Evolutionary conservation across 2,329 filamentous ascomycete species (phyloP).

Genomic region (Epichloe glyceriae): DNA sequence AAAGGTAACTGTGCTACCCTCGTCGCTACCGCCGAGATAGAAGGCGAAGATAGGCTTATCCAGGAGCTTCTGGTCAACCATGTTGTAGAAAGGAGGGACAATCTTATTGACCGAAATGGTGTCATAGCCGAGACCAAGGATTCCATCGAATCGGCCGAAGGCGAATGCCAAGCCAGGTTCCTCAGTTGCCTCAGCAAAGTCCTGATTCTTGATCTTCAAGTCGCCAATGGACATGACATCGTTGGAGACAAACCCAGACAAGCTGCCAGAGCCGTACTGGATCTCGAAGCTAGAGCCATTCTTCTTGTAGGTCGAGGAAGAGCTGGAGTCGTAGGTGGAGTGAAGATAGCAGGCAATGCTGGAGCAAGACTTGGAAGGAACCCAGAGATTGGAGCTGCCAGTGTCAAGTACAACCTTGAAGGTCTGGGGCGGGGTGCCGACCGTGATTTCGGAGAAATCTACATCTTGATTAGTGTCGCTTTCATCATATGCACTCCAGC

Average conservation of each 20-base stretch:
- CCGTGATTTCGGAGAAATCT: constrained; percentile 95
- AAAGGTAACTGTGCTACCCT: constrained; percentile 77
- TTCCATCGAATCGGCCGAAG: constrained; percentile 95
- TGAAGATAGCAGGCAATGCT: constrained; percentile 98
- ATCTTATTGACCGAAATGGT: constrained; percentile 96
- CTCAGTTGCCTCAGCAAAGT: constrained; percentile 90
- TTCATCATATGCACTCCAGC: background rate
- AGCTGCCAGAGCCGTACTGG: constrained; percentile 83
- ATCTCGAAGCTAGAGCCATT: constrained; percentile 92
- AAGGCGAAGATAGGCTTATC: constrained; percentile 94
- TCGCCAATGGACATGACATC: constrained; percentile 82
- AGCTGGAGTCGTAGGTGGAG: constrained; percentile 84
- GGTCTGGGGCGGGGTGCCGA: constrained; percentile 81
- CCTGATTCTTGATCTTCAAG: constrained; percentile 73
- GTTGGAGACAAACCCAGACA: constrained; percentile 87
- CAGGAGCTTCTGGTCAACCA: constrained; percentile 78
- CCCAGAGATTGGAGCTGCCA: constrained; percentile 98
- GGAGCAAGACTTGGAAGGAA: constrained; percentile 77
- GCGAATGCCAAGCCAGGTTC: constrained; percentile 96
- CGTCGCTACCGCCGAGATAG: constrained; percentile 68
- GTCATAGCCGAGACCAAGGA: constrained; percentile 87
- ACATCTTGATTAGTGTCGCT: background rate
- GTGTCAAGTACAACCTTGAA: constrained; percentile 99
- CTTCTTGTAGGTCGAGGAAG: constrained; percentile 83
- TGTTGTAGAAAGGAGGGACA: constrained; percentile 89